Base-by-base conservation (phyloP, 1,284 basidiomycete species). In the Abortiporus biennis region DNA sequence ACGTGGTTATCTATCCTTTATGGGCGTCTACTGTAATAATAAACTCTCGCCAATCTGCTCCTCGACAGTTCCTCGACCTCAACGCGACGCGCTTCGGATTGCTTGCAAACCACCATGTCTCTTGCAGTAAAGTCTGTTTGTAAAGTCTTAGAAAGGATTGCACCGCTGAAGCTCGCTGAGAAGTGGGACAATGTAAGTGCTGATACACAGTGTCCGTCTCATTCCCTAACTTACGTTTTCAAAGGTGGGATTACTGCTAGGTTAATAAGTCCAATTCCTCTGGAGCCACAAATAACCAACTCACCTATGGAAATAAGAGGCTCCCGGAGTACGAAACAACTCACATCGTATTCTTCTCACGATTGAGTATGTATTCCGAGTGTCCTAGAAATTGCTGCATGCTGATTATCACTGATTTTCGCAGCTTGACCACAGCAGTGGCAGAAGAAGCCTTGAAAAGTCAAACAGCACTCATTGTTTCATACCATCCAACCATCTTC, bases 401-500 rank as follows among this genome's bases (percentile, higher is more conserved):
- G n/a, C n/a, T n/a, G n/a, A n/a, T n/a, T n/a, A n/a, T n/a, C n/a
- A n/a, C n/a, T n/a, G n/a, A n/a, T n/a, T 9, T 8, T 29, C 27
- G 9, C 56, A 92, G 90, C 58, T 64, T 94, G 17, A 94, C 91
- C 0, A 70, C 85, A 1, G 71, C 78, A 11, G 91, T 95, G 17
- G 71, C 82, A 41, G 69, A 77, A 37, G 91, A 93, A 68, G 85
- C 89, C 0, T 65, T 92, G 12, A 58, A 37, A n/a, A 27, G 70
- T 1, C 70, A 76, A 31, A 74, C 74, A 32, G 77, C 77, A 38
- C 76, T 78, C 43, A 82, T 95, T 41, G 71, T 98, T 20, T 72
- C 91, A 13, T 98, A 97, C 65, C 92, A 95, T 59, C 88, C 92
- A 3, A 78, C 90, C 27, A 90, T 98, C 54, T 97, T 97, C 71